phyloP scores from a whole-genome alignment of 805 yeast species.

The Wickerhamiella parazyma region DNA sequence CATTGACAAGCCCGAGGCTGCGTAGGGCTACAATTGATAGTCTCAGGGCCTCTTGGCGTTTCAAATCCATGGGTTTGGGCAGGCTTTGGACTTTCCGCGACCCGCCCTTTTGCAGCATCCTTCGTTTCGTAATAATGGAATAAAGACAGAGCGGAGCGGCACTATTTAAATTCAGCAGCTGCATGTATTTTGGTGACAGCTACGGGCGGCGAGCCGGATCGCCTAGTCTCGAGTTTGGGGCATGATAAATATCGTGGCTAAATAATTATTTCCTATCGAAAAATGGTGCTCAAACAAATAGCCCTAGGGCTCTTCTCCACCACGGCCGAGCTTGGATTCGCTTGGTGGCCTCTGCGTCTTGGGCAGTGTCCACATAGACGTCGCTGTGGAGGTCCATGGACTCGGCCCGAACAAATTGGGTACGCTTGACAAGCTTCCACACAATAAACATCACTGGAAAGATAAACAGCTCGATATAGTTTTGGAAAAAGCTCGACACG shows the following conservation, averaged over 20 bases:
- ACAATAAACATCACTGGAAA: slow-evolving; percentile 41
- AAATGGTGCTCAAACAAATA: neutral
- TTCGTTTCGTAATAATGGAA: neutral
- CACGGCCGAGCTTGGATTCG: neutral
- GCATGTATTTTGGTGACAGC: too few relatives aligned
- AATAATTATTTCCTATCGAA: neutral
- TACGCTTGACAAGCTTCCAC: slow-evolving; percentile 47
- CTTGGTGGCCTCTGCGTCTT: slow-evolving; percentile 28
- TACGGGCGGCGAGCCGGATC: too few relatives aligned
- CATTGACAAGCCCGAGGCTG: neutral
- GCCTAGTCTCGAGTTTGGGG: too few relatives aligned
- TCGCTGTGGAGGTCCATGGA: slow-evolving; percentile 74
- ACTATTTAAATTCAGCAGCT: too few relatives aligned
- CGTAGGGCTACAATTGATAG: neutral
- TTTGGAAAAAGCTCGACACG: slow-evolving; percentile 46
- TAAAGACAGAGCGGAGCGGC: neutral
- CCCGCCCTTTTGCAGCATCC: neutral
- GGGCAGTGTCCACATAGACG: slow-evolving; percentile 40
- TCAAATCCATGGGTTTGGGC: neutral
- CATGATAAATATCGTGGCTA: neutral
- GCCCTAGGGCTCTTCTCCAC: neutral
- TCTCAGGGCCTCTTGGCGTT: neutral
- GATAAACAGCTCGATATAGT: slow-evolving; percentile 49
- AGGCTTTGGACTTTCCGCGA: neutral
- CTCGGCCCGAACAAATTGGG: slow-evolving; percentile 50